Conservation (phyloP, 192 early-diverging fungal species). For the Backusella mclennaniae region DNA sequence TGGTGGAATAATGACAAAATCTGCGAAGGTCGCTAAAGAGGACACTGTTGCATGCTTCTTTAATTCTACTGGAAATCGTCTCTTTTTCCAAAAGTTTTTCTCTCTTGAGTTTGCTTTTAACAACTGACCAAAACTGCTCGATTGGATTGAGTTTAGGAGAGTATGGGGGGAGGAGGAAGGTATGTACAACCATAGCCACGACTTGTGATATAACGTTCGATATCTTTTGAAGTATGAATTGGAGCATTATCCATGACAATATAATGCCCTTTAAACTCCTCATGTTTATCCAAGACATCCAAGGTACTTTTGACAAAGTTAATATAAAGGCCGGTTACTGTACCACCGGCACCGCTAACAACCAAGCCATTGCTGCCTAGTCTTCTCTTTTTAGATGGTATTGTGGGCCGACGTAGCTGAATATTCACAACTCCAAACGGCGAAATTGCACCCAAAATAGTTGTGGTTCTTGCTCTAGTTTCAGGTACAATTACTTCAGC, state of each 20-base stretch:
- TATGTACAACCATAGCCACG: slow-evolving; percentile 16
- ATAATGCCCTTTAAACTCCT: neutral
- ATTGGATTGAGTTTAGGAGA: slow-evolving; percentile 18
- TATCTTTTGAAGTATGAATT: neutral
- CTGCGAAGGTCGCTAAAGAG: neutral
- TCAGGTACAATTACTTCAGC: slow-evolving; percentile 5
- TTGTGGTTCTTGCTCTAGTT: slow-evolving; percentile 9
- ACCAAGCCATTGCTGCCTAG: too few species aligned
- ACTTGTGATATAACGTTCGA: neutral
- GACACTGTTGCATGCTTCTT: neutral
- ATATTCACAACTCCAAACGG: slow-evolving; percentile 2
- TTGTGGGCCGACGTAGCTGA: neutral
- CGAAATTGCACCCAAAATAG: slow-evolving; percentile 16
- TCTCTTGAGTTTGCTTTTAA: slow-evolving; percentile 9
- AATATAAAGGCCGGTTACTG: slow-evolving; percentile 1
- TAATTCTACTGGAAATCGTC: slow-evolving; percentile 1
- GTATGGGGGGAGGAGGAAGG: slow-evolving; percentile 14
- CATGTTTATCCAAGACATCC: slow-evolving; percentile 9
- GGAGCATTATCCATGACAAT: slow-evolving; percentile 29
- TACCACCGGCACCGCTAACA: neutral
- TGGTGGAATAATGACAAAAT: slow-evolving; percentile 12
- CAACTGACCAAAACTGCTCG: slow-evolving; percentile 24
- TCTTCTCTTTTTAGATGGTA: slow-evolving; percentile 10
- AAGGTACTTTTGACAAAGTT: neutral
- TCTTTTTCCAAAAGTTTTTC: slow-evolving; percentile 8